Conservation (phyloP, 2,329 filamentous ascomycete genomes). For the Stachybotrys chartarum region DNA sequence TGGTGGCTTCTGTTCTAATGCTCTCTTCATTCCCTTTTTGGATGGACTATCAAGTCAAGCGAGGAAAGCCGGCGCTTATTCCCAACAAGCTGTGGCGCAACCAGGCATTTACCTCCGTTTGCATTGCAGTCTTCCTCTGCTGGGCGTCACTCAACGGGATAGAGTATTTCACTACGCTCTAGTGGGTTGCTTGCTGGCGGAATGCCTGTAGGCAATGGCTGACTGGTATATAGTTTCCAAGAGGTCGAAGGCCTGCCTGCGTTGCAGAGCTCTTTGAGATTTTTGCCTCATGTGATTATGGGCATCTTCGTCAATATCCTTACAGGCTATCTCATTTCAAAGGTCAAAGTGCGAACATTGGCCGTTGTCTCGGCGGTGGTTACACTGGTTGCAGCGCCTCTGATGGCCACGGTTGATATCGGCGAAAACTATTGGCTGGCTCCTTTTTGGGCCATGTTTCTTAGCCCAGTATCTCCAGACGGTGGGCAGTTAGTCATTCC, state of each 20-base stretch:
- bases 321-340: conserved; percentile 33
- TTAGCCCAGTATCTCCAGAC: conserved; percentile 36
- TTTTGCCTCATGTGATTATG: conserved; percentile 38
- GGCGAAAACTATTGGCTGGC: conserved; percentile 43
- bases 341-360: conserved; percentile 28
- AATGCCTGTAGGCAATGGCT: not conserved
- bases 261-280: conserved; percentile 37
- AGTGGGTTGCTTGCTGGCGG: conserved; percentile 21
- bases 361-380: conserved; percentile 32
- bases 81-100: conserved; percentile 55
- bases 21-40: conserved; percentile 46
- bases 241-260: conserved; percentile 37
- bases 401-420: conserved; percentile 46
- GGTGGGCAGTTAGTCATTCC: conserved; percentile 13
- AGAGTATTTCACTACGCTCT: conserved; percentile 40
- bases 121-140: conserved; percentile 39
- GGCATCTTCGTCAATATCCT: conserved; percentile 33
- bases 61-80: conserved; percentile 45
- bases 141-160: conserved; percentile 39
- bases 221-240: conserved; percentile 31
- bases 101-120: conserved; percentile 45
- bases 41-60: conserved; percentile 42
- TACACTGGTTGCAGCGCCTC: conserved; percentile 37
- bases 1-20: conserved; percentile 33
- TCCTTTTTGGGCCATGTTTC: conserved; percentile 34